These are phyloP conservation scores for Erodium trifolium DNA, from an alignment of 441 rosid genomes.

Conservation along the genomic window DNA sequence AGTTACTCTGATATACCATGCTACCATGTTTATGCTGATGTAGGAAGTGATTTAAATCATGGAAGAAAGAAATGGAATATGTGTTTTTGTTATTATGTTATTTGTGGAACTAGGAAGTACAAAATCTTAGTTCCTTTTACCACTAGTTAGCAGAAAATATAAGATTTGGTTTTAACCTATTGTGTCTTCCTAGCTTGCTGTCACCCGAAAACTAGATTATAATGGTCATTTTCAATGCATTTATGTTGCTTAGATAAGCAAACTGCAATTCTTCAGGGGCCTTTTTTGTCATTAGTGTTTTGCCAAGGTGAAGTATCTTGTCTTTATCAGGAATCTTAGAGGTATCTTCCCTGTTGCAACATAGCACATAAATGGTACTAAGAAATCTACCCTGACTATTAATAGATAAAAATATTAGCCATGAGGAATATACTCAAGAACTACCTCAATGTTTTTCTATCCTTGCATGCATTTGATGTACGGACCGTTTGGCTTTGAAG, in stretches of 20 bases:
- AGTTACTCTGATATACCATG: background rate
- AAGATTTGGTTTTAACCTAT: background rate
- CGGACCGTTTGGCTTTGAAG: background rate
- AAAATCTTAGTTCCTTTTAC: background rate
- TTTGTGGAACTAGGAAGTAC: background rate
- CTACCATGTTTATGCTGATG: background rate
- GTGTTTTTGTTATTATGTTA: background rate
- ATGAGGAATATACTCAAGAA: background rate
- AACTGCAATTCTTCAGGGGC: background rate
- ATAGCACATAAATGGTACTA: background rate
- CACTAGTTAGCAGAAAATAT: background rate
- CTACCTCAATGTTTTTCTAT: background rate
- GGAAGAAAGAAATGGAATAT: background rate
- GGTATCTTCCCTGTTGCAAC: background rate
- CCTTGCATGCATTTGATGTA: background rate
- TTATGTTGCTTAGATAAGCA: background rate
- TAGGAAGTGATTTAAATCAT: background rate
- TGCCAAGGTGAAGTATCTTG: background rate
- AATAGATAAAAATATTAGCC: background rate
- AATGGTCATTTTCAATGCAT: background rate
- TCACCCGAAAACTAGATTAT: background rate
- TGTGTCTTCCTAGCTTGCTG: background rate
- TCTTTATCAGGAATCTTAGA: background rate
- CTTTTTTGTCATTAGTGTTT: background rate
- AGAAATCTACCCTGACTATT: background rate